Evolutionary conservation across 805 yeast genomes (phyloP), one percentile per base, ranked within the genome.

Genomic region (Ogataea henricii): DNA sequence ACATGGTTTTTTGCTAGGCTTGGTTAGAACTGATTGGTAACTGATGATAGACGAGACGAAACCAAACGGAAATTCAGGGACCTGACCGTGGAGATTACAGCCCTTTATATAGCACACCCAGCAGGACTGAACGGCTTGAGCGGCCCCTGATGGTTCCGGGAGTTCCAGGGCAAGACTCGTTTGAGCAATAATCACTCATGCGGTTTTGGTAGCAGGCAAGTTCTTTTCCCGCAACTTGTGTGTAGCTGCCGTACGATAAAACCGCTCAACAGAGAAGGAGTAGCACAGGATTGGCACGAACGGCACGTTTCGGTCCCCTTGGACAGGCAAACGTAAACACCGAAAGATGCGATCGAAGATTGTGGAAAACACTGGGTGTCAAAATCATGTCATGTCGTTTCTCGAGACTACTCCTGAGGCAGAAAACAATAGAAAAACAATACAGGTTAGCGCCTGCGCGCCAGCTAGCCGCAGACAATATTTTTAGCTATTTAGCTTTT

Each of bases 1-100:
- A 53, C 50, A 53, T 53, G 12, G 18, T 41, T 8, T 9, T 34
- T 34, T 6, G 14, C 32, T 17, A 20, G 23, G n/a, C 4, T 17
- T 20, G 9, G 37, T 34, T 34, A 20, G 3, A n/a, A n/a, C n/a
- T n/a, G n/a, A n/a, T n/a, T n/a, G n/a, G n/a, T n/a, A n/a, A n/a
- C n/a, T 34, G 23, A 34, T 34, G 37, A 34, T 20, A 16, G 18
- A 7, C 7, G 7, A 18, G 23, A 3, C 8, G 12, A n/a, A 17
- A 10, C 6, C 10, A 34, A 20, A 4, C 13, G 23, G 34, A 27
- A 6, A 8, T 30, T n/a, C 8, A 13, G 16, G 23, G n/a, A 27
- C 32, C 5, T 5, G n/a, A 27, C 6, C 14, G 10, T 4, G 32
- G 32, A 34, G 23, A 20, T 3, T 17, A 6, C 6, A 34, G 12